phyloP scores from a whole-genome alignment of 176 grass and related monocot genomes.

The Cenchrus purpureus region DNA sequence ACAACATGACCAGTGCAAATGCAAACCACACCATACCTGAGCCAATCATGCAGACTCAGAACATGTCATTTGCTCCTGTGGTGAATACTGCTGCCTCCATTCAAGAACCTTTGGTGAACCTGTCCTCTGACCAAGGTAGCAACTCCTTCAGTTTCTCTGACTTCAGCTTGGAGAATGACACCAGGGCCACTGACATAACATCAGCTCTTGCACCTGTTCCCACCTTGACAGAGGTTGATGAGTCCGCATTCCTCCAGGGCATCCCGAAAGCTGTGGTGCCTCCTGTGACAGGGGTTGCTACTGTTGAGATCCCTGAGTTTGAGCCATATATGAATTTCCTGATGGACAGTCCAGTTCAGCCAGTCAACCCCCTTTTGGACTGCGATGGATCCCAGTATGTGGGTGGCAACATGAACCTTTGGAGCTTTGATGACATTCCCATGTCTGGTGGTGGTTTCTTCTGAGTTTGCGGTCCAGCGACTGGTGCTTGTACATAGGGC shows the following conservation, averaged over 20 bases:
- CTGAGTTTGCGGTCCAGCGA: neutral
- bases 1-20: constrained; percentile 34
- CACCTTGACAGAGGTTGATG: constrained; percentile 24
- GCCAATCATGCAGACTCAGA: constrained; percentile 42
- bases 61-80: constrained; percentile 27
- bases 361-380: constrained; percentile 52
- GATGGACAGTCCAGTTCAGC: constrained; percentile 59
- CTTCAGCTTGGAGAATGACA: constrained; percentile 52
- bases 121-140: constrained; percentile 76
- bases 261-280: neutral
- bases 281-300: constrained; percentile 26
- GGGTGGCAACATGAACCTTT: constrained; percentile 59
- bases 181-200: constrained; percentile 50
- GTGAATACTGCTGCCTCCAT: constrained; percentile 24
- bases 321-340: constrained; percentile 76
- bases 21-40: constrained; percentile 35
- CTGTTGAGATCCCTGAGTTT: constrained; percentile 50
- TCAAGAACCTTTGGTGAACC: constrained; percentile 48
- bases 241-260: constrained; percentile 41
- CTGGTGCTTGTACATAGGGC: constrained; percentile 48
- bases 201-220: constrained; percentile 40
- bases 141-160: constrained; percentile 54
- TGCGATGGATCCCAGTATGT: constrained; percentile 53
- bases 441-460: constrained; percentile 32
- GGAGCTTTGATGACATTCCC: constrained; percentile 81